Evolutionary conservation across 169 alveolate genomes (phyloP).

Genomic region (Plasmodium berghei): DNA sequence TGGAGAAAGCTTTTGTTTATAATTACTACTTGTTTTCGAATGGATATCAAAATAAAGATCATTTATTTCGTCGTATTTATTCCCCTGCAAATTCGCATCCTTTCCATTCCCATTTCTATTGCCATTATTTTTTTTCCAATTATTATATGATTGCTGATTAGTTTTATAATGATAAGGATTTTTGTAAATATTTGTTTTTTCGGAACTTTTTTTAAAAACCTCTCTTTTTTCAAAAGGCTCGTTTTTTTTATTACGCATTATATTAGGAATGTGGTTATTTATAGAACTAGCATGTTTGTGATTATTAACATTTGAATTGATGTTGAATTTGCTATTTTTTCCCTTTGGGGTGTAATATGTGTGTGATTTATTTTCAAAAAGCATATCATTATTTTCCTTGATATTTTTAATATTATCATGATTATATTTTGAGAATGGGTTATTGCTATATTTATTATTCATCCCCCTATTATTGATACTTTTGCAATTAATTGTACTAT

Average conservation of each 20-base stretch:
- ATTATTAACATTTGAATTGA: too few relatives aligned
- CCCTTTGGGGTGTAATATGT: too few relatives aligned
- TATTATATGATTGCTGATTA: neutral
- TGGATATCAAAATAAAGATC: slow-evolving; percentile 61
- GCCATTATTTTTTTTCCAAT: neutral
- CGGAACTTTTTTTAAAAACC: neutral
- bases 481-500: neutral
- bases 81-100: neutral
- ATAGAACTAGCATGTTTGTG: too few relatives aligned
- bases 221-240: slow-evolving; percentile 39
- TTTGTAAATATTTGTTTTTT: too few relatives aligned
- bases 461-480: too few relatives aligned
- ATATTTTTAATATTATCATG: too few relatives aligned
- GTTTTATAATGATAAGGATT: neutral
- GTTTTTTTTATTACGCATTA: neutral
- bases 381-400: too few relatives aligned
- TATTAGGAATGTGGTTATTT: neutral
- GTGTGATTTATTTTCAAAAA: too few relatives aligned
- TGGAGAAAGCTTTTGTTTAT: neutral
- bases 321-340: too few relatives aligned
- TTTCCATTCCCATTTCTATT: neutral
- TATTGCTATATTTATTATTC: too few relatives aligned
- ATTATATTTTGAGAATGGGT: too few relatives aligned
- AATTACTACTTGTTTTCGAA: neutral
- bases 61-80: slow-evolving; percentile 8